phyloP scores from a whole-genome alignment of 768 basidiomycete genomes.

The Paxillus ammoniavirescens region DNA sequence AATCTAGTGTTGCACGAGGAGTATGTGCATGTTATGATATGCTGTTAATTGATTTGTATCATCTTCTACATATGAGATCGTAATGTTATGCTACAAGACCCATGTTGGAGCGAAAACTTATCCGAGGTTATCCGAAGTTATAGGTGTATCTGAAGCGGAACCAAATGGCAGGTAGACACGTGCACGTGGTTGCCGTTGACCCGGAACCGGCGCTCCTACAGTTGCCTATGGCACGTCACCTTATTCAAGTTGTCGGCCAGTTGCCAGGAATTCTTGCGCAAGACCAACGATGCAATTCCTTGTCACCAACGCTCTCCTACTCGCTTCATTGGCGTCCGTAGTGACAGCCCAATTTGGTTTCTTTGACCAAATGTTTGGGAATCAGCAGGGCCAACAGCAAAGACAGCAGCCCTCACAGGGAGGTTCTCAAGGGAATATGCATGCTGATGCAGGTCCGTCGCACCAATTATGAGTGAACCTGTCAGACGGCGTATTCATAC shows the following conservation, averaged over 20 bases:
- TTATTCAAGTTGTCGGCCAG: too few species aligned
- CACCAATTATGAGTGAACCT: background rate
- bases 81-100: slow-evolving; percentile 27
- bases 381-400: slow-evolving; percentile 49
- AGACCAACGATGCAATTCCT: slow-evolving; percentile 14
- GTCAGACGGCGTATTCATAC: background rate
- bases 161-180: background rate
- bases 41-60: slow-evolving; percentile 32
- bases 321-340: slow-evolving; percentile 27
- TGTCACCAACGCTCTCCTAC: slow-evolving; percentile 8
- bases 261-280: too few species aligned
- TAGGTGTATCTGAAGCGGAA: background rate
- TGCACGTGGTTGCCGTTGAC: background rate
- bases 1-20: slow-evolving; percentile 10
- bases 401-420: slow-evolving; percentile 47
- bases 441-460: slow-evolving; percentile 60
- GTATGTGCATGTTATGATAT: slow-evolving; percentile 27
- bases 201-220: too few species aligned
- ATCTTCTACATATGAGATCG: slow-evolving; percentile 18
- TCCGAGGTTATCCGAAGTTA: background rate
- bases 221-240: too few species aligned
- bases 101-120: background rate
- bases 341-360: slow-evolving; percentile 72
- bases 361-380: slow-evolving; percentile 75
- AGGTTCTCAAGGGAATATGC: slow-evolving; percentile 63